A percentile compares a stretch with the other conserved stretches of the same genome.
These are phyloP conservation scores for Ligustrum vulgare DNA, from an alignment of 257 asterid genomes.

Conservation along the genomic window DNA sequence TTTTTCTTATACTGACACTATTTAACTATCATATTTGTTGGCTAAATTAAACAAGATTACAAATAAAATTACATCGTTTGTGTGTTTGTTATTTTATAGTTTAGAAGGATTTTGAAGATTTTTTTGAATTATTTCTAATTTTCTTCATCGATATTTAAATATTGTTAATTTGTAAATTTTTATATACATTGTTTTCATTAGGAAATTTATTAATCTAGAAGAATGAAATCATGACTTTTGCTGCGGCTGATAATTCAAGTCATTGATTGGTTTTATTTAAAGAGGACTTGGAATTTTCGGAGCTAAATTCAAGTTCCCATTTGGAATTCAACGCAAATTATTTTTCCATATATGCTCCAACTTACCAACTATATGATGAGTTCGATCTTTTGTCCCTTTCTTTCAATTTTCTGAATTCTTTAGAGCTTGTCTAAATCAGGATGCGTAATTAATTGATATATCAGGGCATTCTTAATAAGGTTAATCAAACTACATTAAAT, in stretches of 20 bases:
- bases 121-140: no score
- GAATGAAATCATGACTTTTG: not conserved
- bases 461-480: not conserved
- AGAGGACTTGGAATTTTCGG: not conserved
- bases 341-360: not conserved
- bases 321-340: not conserved
- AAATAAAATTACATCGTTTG: no score
- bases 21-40: no score
- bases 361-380: not conserved
- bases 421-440: no score
- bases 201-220: not conserved
- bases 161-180: not conserved
- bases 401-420: no score
- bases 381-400: not conserved
- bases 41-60: no score
- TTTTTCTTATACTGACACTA: no score
- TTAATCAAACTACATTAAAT: no score
- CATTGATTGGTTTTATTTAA: not conserved
- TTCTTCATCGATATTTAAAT: not conserved
- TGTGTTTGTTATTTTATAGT: no score
- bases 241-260: not conserved
- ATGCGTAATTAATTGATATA: no score
- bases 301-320: not conserved
- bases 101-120: no score
- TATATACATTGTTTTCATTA: not conserved